phyloP scores from a whole-genome alignment of 2,329 filamentous ascomycete species.

The Grosmannia huntii region DNA sequence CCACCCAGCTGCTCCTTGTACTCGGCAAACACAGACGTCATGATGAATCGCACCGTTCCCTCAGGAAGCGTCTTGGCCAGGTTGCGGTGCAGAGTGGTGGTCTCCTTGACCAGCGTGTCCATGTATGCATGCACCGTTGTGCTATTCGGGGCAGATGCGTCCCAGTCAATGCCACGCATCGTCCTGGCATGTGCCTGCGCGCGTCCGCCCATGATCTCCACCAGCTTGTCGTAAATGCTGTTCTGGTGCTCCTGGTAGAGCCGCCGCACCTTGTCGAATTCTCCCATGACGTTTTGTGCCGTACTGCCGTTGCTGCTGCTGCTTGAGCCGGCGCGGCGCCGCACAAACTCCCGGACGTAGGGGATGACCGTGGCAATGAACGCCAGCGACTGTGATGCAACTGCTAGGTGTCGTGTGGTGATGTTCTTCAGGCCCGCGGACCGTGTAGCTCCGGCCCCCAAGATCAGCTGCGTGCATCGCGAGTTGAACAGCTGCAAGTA shows the following conservation, averaged over 20 bases:
- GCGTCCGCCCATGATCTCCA: constrained; percentile 80
- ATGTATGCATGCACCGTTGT: constrained; percentile 55
- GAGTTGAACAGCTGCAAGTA: constrained; percentile 93
- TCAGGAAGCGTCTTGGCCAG: constrained; percentile 72
- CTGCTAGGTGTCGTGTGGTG: constrained; percentile 84
- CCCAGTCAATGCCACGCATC: constrained; percentile 67
- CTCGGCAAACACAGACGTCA: constrained; percentile 69
- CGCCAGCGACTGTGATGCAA: constrained; percentile 77
- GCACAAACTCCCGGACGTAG: constrained; percentile 81
- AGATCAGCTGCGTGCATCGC: constrained; percentile 86
- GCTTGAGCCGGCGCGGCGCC: constrained; percentile 50
- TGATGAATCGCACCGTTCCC: constrained; percentile 65
- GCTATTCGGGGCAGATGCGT: constrained; percentile 19
- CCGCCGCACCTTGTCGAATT: constrained; percentile 80
- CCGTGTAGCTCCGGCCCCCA: constrained; percentile 81
- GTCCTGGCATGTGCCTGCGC: constrained; percentile 61
- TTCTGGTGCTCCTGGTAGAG: constrained; percentile 81
- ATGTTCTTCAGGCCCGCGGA: constrained; percentile 92
- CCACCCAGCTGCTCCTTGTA: constrained; percentile 70
- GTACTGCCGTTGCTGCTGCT: not conserved
- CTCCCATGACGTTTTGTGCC: constrained; percentile 51
- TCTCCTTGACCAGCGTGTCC: constrained; percentile 80
- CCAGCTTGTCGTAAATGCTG: constrained; percentile 82
- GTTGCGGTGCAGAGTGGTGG: constrained; percentile 70
- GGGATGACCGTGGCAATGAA: constrained; percentile 82